Evolutionary conservation across 495 filamentous ascomycete genomes (phyloP), one percentile per base, ranked within the genome.

Genomic region (Annulohypoxylon bovei): DNA sequence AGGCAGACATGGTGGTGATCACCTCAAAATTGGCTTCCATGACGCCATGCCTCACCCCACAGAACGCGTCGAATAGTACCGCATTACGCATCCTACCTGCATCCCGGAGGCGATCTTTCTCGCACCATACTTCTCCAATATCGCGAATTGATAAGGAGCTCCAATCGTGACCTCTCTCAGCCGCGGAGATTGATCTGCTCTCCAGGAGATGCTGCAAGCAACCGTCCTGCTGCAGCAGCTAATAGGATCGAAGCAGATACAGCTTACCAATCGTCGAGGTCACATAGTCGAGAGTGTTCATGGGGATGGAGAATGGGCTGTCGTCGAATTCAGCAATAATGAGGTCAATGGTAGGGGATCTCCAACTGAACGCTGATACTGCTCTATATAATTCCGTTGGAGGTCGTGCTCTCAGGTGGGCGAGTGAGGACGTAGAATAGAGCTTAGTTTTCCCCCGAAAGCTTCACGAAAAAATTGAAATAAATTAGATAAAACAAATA

Each of bases 91-190:
- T 6, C 12, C 30, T 23, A 50, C 20, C 54, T 52, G 47, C 59
- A 62, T 22, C 6, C 16, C 18, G 16, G 63, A 63, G 8, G 42
- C 28, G 62, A 59, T 49, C 1, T 30, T 50, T 37, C 63, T 73
- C 57, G 37, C 74, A 74, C 67, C 74, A 76, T 76, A 25, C 30
- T 67, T 65, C 61, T 57, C 55, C 59, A 74, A 63, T 60, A 76
- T 76, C 67, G 50, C 74, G 71, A 74, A 76, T 76, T 39, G 63
- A 68, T 68, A 67, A 67, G 54, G 40, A 59, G 62, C 35, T 58
- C 74, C 74, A 76, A 76, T 76, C 59, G 61, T 12, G 58, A 56
- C 42, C 25, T 66, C 50, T 44, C 50, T 70, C 18, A 46, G 46
- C 50, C 46, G 46, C 64, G 53, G 69, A 54, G 64, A 67, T 49